Base-by-base conservation (phyloP, 768 basidiomycete species). In the Suillus cothurnatus region DNA sequence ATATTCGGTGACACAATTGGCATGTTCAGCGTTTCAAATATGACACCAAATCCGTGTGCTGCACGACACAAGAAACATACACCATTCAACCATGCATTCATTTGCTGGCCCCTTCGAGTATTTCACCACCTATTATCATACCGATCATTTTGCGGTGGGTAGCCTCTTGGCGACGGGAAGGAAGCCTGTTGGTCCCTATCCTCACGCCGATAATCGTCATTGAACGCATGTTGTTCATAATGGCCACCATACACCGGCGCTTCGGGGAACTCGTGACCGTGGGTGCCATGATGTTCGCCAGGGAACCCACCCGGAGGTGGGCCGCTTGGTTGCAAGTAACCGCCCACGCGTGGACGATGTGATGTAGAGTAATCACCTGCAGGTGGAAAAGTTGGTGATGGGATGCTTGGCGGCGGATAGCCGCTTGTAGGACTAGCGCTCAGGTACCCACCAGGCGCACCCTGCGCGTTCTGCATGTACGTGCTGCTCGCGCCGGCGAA, bases 201-300 rank as follows among this genome's bases (percentile, higher is more conserved):
- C 26, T 28, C 12, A 14, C 19, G 32, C 21, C 7, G 58, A 41
- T 59, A 9, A 39, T 41, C 58, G 19, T 41, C 47, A 12, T 64
- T 57, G 56, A 62, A 69, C 21, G 36, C 61, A 49, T 28, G 39
- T n/a, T 61, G 60, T 23, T 23, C 41, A 12, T 56, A 43, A 43
- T 63, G 64, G n/a, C 67, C 72, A 47, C 74, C 74, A 65, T 76
- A 78, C 21, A 71, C 70, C 49, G 74, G 74, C 6, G 75, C 74
- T 49, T 74, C 77, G 34, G 82, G 82, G 72, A 82, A 84, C 19
- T 68, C 71, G 49, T 76, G 79, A 14, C 69, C 62, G 36, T 69
- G 72, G 21, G 71, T 70, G 6, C 36, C 32, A n/a, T 31, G 53
- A 58, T 43, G 26, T 11, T 59, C 58, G 3, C 41, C 21, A 19